Evolutionary conservation across 225 moss, liverwort and hornwort species (phyloP), one percentile per base, ranked within the genome.

Genomic region (Lunularia cruciata): DNA sequence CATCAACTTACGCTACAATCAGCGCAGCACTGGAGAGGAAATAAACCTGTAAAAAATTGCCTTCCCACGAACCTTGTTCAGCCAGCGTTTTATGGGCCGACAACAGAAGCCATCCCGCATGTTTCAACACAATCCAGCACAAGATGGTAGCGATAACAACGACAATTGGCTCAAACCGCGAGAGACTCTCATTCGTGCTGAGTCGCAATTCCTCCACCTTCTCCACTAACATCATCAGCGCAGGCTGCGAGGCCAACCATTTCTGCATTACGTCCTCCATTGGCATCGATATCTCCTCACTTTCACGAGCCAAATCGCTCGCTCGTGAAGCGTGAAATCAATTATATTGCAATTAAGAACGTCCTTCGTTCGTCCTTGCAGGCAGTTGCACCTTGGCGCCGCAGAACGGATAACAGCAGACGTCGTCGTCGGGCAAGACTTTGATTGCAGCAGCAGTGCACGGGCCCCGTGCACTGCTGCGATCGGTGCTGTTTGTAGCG

Each of bases 151-250:
- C 82, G 36, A 85, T 14, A 25, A 92, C 89, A 47, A 91, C 46
- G 28, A 79, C 27, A 63, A 92, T 68, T 0, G 96, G 96, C 74
- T 98, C 96, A 32, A 85, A 73, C 47, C 85, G 68, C 69, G 83
- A 73, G 42, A 98, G 72, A 28, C 80, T 71, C 1, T 81, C 77
- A 78, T 98, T 98, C 57, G 83, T 72, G 42, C 65, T 72, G 47
- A 60, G 60, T 25, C 92, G 85, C 52, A 84, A 55, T 52, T 49
- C 74, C 22, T 83, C 77, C 57, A 91, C 26, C 32, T 67, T 82
- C 26, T 75, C 81, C 45, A 38, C 55, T 61, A 77, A 38, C 14
- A 70, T 49, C 37, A 8, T 16, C 22, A 45, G 27, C 31, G 22
- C 12, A 38, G 58, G 56, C 14, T 32, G 45, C 28, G 28, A 28